A percentile compares a stretch with the other conserved stretches of the same genome.
These are phyloP conservation scores for Podospora bellae-mahoneyi DNA, from an alignment of 495 filamentous ascomycete genomes.

Conservation along the genomic window DNA sequence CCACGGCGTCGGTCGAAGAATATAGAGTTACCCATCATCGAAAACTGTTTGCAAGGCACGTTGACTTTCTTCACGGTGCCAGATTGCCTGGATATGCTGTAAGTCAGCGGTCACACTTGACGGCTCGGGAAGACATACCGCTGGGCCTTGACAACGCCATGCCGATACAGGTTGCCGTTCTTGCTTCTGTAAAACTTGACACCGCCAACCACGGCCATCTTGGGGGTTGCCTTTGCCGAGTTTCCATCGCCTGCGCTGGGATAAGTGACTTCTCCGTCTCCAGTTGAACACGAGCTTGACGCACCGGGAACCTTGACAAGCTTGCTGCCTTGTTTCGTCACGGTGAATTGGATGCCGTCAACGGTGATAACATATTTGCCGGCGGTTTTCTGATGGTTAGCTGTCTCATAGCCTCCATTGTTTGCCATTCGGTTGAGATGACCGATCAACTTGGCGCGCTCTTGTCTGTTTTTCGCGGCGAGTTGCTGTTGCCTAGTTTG, in stretches of 20 bases:
- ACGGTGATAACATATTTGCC: conserved; percentile 65
- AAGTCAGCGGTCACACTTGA: conserved; percentile 26
- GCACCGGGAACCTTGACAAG: conserved; percentile 70
- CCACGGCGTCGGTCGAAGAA: conserved; percentile 40
- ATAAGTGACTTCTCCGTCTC: conserved; percentile 43
- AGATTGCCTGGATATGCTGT: conserved; percentile 31
- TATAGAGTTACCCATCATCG: conserved; percentile 75
- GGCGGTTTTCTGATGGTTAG: conserved; percentile 32
- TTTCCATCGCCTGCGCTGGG: conserved; percentile 56
- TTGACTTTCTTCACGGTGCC: conserved; percentile 62
- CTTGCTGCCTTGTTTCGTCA: conserved; percentile 80
- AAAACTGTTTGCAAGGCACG: conserved; percentile 84
- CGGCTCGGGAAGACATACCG: conserved; percentile 50
- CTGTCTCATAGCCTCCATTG: conserved; percentile 36
- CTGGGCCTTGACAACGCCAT: conserved; percentile 62
- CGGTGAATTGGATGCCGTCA: conserved; percentile 71
- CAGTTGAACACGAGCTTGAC: conserved; percentile 18
- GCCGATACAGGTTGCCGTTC: conserved; percentile 83
- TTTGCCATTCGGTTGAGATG: conserved; percentile 42
- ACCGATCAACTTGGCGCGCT: conserved; percentile 57
- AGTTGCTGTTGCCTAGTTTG: conserved; percentile 62
- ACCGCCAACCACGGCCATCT: conserved; percentile 70
- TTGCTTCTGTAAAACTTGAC: conserved; percentile 88
- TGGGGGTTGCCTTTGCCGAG: conserved; percentile 69
- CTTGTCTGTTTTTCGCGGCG: conserved; percentile 56